Base-by-base conservation (phyloP, 495 filamentous ascomycete genomes). In the Lineolata rhizophorae region DNA sequence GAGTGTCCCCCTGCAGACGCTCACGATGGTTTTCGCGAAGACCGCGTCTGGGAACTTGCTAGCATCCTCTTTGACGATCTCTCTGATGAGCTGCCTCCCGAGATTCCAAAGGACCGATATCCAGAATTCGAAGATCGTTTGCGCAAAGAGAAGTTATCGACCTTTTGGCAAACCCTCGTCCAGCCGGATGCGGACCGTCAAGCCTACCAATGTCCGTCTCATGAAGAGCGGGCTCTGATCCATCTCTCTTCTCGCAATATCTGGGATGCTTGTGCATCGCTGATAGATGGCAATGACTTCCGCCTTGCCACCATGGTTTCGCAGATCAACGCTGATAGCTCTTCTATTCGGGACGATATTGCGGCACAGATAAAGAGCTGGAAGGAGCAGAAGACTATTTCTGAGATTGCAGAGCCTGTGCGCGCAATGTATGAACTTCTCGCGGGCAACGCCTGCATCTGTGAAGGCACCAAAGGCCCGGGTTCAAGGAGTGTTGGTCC, bases 341-440 rank as follows among this genome's bases (percentile, higher is more conserved):
- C 51, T 18, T 66, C 68, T 22, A 67, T 65, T 36, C 64, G 65
- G 34, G 69, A 83, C 40, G 15, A 5, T 5, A 73, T 93, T 47
- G 54, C 56, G 14, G 58, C 66, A 20, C 87, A 97, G 50, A 61
- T 97, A 30, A 68, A 70, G 24, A 67, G 76, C 30, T 97, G 87
- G 87, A 67, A 70, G 20, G 67, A 77, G 11, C 66, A 72, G 25
- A 73, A 79, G 38, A 65, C 79, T 2, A 61, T 84, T 18, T 76
- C 82, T 8, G 87, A 97, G 49, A 75, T 94, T 50, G 72, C 58
- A n/a, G 72, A 87, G 39, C 66, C 77, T 9, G 66, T 91, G 21
- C 72, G 90, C 18, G 75, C 83, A 3, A 54, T 97, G 29, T 97
- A 93, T 45, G 82, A 87, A 45, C 61, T 97, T 5, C 59, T 92